Percentiles rank a stretch among this genome's conserved stretches.
Evolutionary conservation across 129 eudicot genomes (phyloP).

Genomic region (Flaveria robusta): DNA sequence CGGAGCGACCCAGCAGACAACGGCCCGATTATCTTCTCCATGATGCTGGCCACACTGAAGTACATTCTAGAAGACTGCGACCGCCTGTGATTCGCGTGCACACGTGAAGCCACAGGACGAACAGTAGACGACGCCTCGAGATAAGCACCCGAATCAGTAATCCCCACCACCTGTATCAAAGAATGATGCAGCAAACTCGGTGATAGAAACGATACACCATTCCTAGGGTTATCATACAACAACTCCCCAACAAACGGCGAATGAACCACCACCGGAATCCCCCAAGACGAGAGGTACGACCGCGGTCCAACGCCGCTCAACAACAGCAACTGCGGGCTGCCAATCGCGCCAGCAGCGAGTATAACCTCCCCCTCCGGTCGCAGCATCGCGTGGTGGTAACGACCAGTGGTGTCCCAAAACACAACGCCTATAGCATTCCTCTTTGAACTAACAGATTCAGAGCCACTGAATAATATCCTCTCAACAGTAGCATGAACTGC

Average conservation of each 20-base stretch:
- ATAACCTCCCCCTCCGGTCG: constrained; percentile 57
- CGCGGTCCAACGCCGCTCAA: constrained; percentile 75
- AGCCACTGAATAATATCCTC: constrained; percentile 47
- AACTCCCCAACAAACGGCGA: constrained; percentile 67
- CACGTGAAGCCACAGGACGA: constrained; percentile 46
- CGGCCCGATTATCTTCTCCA: constrained; percentile 72
- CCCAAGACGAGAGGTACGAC: constrained; percentile 73
- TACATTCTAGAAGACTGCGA: constrained; percentile 39
- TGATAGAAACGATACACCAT: constrained; percentile 77
- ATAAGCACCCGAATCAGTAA: constrained; percentile 66
- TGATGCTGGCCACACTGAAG: constrained; percentile 70
- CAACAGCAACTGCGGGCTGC: constrained; percentile 69
- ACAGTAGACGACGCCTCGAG: constrained; percentile 78
- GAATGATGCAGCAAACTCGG: constrained; percentile 65
- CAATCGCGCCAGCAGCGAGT: constrained; percentile 70
- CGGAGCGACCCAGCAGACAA: constrained; percentile 59
- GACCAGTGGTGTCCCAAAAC: constrained; percentile 49
- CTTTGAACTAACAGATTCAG: constrained; percentile 17
- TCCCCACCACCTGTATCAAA: constrained; percentile 78
- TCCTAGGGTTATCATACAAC: constrained; percentile 79
- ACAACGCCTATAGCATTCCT: constrained; percentile 67
- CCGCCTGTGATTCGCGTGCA: constrained; percentile 10
- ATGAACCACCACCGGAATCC: constrained; percentile 64
- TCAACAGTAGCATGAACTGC: constrained; percentile 66
- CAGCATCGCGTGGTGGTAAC: constrained; percentile 65